A percentile compares a stretch with the other conserved stretches of the same genome.
Evolutionary conservation across 768 basidiomycete genomes (phyloP).

Genomic region (Boletellus ananiceps): DNA sequence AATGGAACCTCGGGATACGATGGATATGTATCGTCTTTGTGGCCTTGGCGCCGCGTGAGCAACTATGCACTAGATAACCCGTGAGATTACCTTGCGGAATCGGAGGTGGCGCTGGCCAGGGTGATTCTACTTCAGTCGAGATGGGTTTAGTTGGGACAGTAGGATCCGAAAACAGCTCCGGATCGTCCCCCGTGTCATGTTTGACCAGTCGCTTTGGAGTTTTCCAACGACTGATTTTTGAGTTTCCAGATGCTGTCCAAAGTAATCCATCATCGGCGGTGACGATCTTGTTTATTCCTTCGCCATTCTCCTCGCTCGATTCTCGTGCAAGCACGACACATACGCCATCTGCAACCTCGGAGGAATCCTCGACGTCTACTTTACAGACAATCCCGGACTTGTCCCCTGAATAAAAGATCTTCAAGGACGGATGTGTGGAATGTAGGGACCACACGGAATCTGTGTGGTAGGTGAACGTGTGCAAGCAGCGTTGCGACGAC

Average conservation of each 20-base stretch:
- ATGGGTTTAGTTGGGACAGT: constrained; percentile 5
- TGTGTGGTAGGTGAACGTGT: constrained; percentile 94
- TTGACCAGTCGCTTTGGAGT: constrained; percentile 45
- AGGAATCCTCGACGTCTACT: constrained; percentile 82
- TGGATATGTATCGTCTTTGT: constrained; percentile 20
- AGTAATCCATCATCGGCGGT: constrained; percentile 79
- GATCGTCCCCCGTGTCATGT: constrained; percentile 12
- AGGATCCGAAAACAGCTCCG: constrained; percentile 13
- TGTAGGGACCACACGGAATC: constrained; percentile 93
- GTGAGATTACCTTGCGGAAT: constrained; percentile 19
- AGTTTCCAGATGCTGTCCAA: constrained; percentile 87
- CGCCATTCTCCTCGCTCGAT: constrained; percentile 40
- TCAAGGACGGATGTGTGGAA: constrained; percentile 82
- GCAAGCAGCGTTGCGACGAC: constrained; percentile 79
- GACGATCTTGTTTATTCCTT: constrained; percentile 79
- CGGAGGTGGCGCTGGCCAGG: constrained; percentile 11
- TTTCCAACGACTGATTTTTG: constrained; percentile 78
- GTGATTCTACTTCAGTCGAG: constrained; percentile 16
- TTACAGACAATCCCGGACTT: constrained; percentile 84
- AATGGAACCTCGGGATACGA: constrained; percentile 63
- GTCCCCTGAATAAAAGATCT: constrained; percentile 93
- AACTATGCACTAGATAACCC: neutral
- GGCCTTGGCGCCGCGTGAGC: constrained; percentile 19
- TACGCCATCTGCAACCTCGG: constrained; percentile 82
- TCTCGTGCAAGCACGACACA: constrained; percentile 81